Evolutionary conservation across 371 early-diverging fungal species (phyloP), one percentile per base, ranked within the genome.

Genomic region (Mucor lusitanicus): DNA sequence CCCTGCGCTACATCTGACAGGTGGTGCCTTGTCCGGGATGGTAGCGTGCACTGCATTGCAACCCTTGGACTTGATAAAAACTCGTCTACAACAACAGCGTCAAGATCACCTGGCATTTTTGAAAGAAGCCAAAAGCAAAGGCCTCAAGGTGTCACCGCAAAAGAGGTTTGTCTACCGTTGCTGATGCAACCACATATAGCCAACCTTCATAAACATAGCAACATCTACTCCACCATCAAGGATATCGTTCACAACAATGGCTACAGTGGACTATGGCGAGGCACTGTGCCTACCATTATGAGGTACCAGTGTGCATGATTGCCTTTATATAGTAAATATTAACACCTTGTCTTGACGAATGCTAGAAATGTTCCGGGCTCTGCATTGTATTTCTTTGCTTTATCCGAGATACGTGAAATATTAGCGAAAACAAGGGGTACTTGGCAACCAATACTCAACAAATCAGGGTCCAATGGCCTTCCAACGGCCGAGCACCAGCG

Each of bases 31-130:
- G 32, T 92, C 94, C 0, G 96, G 96, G 19, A 77, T 95, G 64
- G 73, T 87, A n/a, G 88, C 94, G 8, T 94, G 95, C 64, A 71
- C 94, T 32, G 67, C 90, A 44, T 85, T 98, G 25, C 98, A 98
- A 70, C 98, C 98, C 0, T 87, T 98, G 19, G 98, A 98, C 73
- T 81, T 98, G 63, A 84, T 96, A 64, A 95, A 95, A 74, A 93
- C 95, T 0, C 88, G 95, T 1, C 67, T 94, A 23, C 95, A 95
- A 64, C 93, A 94, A 64, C 82, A 86, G 61, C 83, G 79, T 44
- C 86, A 81, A 63, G 81, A 84, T 21, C 80, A 81, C 65, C 73
- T 87, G 8, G 82, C 81, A 2, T 83, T 85, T 65, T 59, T 86
- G 30, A 79, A 77, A 65, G 83, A 85, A 54, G 78, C 77, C 2